A percentile compares a stretch with the other conserved stretches of the same genome.
Evolutionary conservation across 306 rosid genomes (phyloP).

Genomic region (Corylus avellana): DNA sequence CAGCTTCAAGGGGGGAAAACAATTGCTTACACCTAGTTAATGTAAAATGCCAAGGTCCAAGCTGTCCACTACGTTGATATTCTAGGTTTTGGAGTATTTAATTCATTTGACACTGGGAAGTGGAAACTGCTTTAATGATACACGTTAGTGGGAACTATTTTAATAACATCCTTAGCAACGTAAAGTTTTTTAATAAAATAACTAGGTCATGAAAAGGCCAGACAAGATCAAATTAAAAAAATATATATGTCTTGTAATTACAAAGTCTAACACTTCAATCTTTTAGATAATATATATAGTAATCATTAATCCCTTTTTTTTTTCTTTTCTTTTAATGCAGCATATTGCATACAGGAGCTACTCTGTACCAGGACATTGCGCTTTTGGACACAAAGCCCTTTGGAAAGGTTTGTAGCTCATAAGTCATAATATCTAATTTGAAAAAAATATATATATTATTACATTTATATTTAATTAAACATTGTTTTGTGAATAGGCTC

Average conservation of each 20-base stretch:
- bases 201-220: conserved; percentile 57
- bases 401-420: conserved; percentile 62
- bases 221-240: conserved; percentile 22
- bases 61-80: not conserved
- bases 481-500: conserved; percentile 50
- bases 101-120: not conserved
- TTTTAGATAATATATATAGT: not conserved
- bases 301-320: not conserved
- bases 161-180: conserved; percentile 31
- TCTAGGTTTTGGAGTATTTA: conserved; percentile 3
- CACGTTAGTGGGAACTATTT: conserved; percentile 4
- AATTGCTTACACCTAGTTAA: too few species aligned
- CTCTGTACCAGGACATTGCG: conserved; percentile 93
- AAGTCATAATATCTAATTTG: not conserved
- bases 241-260: conserved; percentile 7
- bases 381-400: conserved; percentile 95
- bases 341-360: conserved; percentile 88
- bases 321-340: conserved; percentile 35
- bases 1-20: too few species aligned
- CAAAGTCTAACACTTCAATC: conserved; percentile 23
- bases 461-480: not conserved
- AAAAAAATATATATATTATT: not conserved
- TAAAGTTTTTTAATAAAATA: conserved; percentile 28
- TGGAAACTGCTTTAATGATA: conserved; percentile 3
- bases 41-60: not conserved